Percentiles rank a stretch among this genome's conserved stretches.
These are phyloP conservation scores for Pulveroboletus ravenelii DNA, from an alignment of 768 basidiomycete genomes.

Conservation along the genomic window DNA sequence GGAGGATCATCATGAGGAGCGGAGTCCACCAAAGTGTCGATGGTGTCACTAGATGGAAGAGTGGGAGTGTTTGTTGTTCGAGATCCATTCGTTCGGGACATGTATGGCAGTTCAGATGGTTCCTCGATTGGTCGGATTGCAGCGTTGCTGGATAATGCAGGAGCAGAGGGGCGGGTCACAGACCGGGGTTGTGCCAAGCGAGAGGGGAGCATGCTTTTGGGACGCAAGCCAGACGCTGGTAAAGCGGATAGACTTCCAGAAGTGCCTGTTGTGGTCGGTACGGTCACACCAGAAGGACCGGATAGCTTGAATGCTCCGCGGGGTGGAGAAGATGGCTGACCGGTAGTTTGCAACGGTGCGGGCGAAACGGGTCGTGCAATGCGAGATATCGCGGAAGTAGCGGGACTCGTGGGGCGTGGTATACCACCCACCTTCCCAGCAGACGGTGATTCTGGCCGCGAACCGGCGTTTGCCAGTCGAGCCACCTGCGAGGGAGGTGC, in stretches of 20 bases:
- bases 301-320: constrained; percentile 41
- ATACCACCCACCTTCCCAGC: constrained; percentile 39
- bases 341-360: constrained; percentile 32
- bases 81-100: constrained; percentile 16
- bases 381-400: constrained; percentile 36
- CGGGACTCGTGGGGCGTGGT: constrained; percentile 47
- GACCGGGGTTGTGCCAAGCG: constrained; percentile 64
- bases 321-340: constrained; percentile 48
- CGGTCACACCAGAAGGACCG: constrained; percentile 18
- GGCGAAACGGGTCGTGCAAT: constrained; percentile 42
- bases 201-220: constrained; percentile 71
- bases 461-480: constrained; percentile 43
- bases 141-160: constrained; percentile 20
- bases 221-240: constrained; percentile 42
- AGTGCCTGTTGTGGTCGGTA: constrained; percentile 4
- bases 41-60: constrained; percentile 20
- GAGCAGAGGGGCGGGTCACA: constrained; percentile 29
- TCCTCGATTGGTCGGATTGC: constrained; percentile 24
- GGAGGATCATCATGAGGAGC: constrained; percentile 22
- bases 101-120: constrained; percentile 29
- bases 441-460: constrained; percentile 50
- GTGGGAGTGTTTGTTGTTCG: constrained; percentile 11
- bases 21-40: constrained; percentile 34
- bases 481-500: constrained; percentile 46
- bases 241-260: constrained; percentile 31